A percentile compares a stretch with the other conserved stretches of the same genome.
These are phyloP conservation scores for Canavalia gladiata DNA, from an alignment of 306 rosid species.

Conservation along the genomic window DNA sequence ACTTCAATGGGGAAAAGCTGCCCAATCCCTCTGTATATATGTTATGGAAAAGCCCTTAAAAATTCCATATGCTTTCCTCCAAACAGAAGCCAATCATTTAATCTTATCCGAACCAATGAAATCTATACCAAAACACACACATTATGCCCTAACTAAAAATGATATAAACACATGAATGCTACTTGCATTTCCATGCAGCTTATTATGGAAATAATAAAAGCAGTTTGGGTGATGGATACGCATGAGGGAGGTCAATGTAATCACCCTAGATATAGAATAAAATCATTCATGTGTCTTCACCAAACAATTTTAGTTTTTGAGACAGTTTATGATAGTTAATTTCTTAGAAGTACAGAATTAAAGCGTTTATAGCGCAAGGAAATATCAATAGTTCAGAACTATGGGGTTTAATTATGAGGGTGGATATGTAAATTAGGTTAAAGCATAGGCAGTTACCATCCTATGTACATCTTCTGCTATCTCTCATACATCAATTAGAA, in stretches of 20 bases:
- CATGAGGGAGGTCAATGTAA: background rate
- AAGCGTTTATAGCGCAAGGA: background rate
- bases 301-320: background rate
- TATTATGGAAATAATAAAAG: constrained; percentile 42
- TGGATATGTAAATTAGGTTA: constrained; percentile 15
- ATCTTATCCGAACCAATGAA: background rate
- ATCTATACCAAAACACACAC: background rate
- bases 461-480: background rate
- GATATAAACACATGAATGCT: constrained; percentile 43
- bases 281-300: background rate
- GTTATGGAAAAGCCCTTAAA: background rate
- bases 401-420: background rate
- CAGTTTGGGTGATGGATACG: constrained; percentile 52
- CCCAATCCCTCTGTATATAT: background rate
- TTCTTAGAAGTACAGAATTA: background rate
- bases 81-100: background rate
- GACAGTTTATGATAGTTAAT: background rate
- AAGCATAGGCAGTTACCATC: background rate
- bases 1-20: background rate
- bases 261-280: background rate
- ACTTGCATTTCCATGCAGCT: constrained; percentile 42
- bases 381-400: background rate
- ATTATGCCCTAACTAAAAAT: background rate
- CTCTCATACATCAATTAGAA: constrained; percentile 5
- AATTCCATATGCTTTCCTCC: background rate